Base-by-base conservation (phyloP, 2,329 filamentous ascomycete species). In the Aspergillus sp. region DNA sequence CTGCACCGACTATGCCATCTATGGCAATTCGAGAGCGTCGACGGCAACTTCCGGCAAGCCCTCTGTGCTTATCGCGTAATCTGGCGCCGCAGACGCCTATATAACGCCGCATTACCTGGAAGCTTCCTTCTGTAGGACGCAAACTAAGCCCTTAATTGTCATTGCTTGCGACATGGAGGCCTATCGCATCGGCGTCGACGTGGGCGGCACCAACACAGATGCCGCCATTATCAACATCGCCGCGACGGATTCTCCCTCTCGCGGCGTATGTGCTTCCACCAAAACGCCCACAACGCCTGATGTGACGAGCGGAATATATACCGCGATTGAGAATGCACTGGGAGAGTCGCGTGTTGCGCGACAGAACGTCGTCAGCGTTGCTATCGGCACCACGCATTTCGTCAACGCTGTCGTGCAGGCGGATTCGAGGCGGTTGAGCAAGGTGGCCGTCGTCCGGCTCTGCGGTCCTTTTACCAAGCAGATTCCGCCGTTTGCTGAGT, bases 351-450 rank as follows among this genome's bases (percentile, higher is more conserved):
- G 60, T 3, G 57, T 73, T 2, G 60, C 67, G 9, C 59, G 64
- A 0, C 55, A 68, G 0, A 57, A 67, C 38, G 66, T 79, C 49
- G 69, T 66, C 14, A 77, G 75, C 52, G 73, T 80, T 4, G 79
- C 76, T 7, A 75, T 81, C 47, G 78, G 79, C 22, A 81, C 78
- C 2, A 82, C 79, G 0, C 76, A 79, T 63, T 80, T 80, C 53
- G 72, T 80, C 43, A 80, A 80, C 53, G 77, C 77, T 5, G 75
- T 81, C 7, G 68, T 80, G 10, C 77, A 79, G 45, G 73, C 75
- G 9, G 77, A 82, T 64, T 69, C 72, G 3, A 69, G 73, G 20
- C 73, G 79, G 13, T 66, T 83, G 5, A 76, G 75, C 10, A 72
- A 71, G 46, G 80, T 83, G 6, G 80, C 79, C 10, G 75, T 83